Conservation (phyloP, 2,329 filamentous ascomycete species). For the Aspergillus thermomutatus region DNA sequence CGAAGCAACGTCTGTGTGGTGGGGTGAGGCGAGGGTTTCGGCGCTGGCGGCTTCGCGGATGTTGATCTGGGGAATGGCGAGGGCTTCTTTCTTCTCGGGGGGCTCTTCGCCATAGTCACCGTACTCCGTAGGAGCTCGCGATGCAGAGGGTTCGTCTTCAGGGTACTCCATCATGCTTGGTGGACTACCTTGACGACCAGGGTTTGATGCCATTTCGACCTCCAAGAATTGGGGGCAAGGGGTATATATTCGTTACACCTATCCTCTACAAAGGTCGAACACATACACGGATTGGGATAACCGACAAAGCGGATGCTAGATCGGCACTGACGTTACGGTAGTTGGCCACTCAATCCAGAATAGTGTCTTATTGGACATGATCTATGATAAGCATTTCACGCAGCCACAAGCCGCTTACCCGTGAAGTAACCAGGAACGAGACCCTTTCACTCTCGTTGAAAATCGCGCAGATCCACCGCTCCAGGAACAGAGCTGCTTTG, state of each 20-base stretch:
- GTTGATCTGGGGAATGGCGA: conserved; percentile 13
- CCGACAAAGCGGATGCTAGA: not conserved
- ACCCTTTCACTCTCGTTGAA: not conserved
- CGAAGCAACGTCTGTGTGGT: conserved; percentile 1
- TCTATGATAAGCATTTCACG: not conserved
- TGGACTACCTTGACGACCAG: not conserved
- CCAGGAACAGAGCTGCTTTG: not conserved
- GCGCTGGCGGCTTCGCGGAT: conserved; percentile 19
- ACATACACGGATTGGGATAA: not conserved
- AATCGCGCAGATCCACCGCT: not conserved
- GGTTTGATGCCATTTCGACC: not conserved
- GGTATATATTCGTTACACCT: not conserved
- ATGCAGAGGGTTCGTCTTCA: not conserved
- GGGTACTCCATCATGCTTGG: not conserved
- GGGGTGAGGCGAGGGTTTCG: conserved; percentile 16
- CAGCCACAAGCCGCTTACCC: not conserved
- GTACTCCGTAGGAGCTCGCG: not conserved
- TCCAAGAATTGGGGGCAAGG: not conserved
- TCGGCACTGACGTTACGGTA: not conserved
- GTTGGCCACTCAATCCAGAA: not conserved
- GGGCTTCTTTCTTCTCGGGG: conserved; percentile 9
- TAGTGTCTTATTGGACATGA: not conserved
- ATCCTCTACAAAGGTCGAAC: not conserved
- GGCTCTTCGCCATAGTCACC: not conserved
- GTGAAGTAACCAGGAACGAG: not conserved